These are phyloP conservation scores for Rossbeevera mucosa DNA, from an alignment of 768 basidiomycete species.

Conservation along the genomic window DNA sequence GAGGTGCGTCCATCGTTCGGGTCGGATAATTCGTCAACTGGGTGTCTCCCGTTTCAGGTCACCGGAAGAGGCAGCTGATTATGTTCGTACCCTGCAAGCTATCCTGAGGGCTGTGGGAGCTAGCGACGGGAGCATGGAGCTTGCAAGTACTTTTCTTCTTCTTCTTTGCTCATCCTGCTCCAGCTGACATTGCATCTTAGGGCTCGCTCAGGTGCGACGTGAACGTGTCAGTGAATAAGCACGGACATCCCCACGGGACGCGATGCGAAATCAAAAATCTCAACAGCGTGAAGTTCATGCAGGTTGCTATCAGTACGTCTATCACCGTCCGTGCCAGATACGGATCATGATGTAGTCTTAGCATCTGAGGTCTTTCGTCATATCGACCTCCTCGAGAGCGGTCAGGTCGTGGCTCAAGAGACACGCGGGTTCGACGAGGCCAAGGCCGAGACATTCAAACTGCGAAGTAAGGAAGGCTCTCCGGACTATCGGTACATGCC, in stretches of 20 bases:
- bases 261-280: slow-evolving; percentile 97
- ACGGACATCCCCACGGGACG: slow-evolving; percentile 62
- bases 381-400: slow-evolving; percentile 46
- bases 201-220: slow-evolving; percentile 94
- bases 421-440: slow-evolving; percentile 89
- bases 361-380: slow-evolving; percentile 83
- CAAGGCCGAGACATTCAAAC: slow-evolving; percentile 70
- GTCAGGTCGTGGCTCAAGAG: slow-evolving; percentile 62
- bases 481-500: slow-evolving; percentile 99
- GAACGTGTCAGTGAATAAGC: slow-evolving; percentile 83
- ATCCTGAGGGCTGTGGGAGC: slow-evolving; percentile 79
- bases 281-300: slow-evolving; percentile 84
- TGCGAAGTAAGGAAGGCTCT: slow-evolving; percentile 89
- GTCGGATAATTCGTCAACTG: not conserved
- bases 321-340: not conserved
- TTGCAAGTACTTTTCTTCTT: slow-evolving; percentile 43
- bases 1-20: slow-evolving; percentile 36
- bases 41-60: slow-evolving; percentile 44
- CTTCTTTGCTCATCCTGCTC: not conserved
- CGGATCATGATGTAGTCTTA: slow-evolving; percentile 28
- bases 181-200: slow-evolving; percentile 36
- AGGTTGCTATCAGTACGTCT: slow-evolving; percentile 73
- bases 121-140: slow-evolving; percentile 97
- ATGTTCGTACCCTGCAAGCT: slow-evolving; percentile 78
- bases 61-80: slow-evolving; percentile 86